phyloP scores from a whole-genome alignment of 2,329 filamentous ascomycete genomes.

The Pseudocercospora ulei region DNA sequence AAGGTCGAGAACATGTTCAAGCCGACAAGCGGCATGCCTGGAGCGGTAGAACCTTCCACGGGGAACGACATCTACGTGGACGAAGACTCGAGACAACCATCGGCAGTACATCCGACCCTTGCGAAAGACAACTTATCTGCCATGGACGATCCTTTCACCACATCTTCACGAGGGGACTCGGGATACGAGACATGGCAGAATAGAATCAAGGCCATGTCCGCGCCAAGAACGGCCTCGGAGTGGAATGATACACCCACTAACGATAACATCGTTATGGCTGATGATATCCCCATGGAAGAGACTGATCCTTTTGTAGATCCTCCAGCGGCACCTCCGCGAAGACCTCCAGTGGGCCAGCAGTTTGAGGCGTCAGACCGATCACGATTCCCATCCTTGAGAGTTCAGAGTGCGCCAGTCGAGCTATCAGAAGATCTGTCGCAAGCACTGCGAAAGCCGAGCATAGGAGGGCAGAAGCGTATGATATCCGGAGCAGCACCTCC shows the following conservation, averaged over 20 bases:
- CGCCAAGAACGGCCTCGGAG: slow-evolving; percentile 27
- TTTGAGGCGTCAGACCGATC: slow-evolving; percentile 26
- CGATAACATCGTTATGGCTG: slow-evolving; percentile 36
- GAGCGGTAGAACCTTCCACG: slow-evolving; percentile 32
- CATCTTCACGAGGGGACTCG: slow-evolving; percentile 22
- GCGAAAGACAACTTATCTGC: slow-evolving; percentile 17
- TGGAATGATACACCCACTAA: slow-evolving; percentile 41
- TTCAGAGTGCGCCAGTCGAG: slow-evolving; percentile 36
- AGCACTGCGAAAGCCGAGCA: slow-evolving; percentile 29
- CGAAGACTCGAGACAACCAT: slow-evolving; percentile 22
- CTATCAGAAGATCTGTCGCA: slow-evolving; percentile 30
- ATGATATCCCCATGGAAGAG: slow-evolving; percentile 36
- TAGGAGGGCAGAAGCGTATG: slow-evolving; percentile 65
- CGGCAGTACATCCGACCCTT: slow-evolving; percentile 24
- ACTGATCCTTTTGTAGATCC: slow-evolving; percentile 35
- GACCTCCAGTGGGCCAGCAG: slow-evolving; percentile 28
- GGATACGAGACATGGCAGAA: slow-evolving; percentile 30
- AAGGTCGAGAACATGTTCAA: slow-evolving; percentile 81
- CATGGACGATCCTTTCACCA: slow-evolving; percentile 40
- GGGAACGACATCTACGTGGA: slow-evolving; percentile 30
- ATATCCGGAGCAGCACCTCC: slow-evolving; percentile 57
- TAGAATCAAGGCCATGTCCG: slow-evolving; percentile 40
- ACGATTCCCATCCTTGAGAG: slow-evolving; percentile 35
- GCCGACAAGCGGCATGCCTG: slow-evolving; percentile 53
- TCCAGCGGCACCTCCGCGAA: slow-evolving; percentile 43